A percentile compares a stretch with the other conserved stretches of the same genome.
phyloP scores from a whole-genome alignment of 352 stramenopile genomes.

The Aphanomyces euteiches region DNA sequence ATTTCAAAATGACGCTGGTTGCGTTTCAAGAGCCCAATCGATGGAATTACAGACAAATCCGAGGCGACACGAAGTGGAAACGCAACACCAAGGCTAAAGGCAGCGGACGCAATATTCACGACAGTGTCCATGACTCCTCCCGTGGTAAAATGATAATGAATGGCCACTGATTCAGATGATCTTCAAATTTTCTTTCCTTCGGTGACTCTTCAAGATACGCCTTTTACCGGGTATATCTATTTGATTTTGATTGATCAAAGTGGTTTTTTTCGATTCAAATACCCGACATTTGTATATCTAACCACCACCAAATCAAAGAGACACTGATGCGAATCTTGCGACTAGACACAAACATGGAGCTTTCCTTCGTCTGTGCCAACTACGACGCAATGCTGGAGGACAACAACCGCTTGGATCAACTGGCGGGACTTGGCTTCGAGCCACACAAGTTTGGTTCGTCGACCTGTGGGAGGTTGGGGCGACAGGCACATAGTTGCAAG shows the following conservation, averaged over 20 bases:
- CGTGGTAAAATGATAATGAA: no score
- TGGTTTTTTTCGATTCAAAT: neutral
- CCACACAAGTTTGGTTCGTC: neutral
- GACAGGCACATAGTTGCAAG: neutral
- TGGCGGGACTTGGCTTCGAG: neutral
- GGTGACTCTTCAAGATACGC: neutral
- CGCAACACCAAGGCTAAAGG: slow-evolving; percentile 3
- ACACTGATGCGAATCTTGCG: neutral
- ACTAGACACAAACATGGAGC: slow-evolving; percentile 5
- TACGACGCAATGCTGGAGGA: neutral
- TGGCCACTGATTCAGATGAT: no score
- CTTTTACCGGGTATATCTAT: neutral
- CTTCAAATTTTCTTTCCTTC: neutral
- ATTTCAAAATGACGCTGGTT: slow-evolving; percentile 87
- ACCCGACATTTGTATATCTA: slow-evolving; percentile 1
- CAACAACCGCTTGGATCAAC: neutral
- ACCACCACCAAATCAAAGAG: neutral
- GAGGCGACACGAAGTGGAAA: slow-evolving; percentile 9
- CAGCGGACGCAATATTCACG: neutral
- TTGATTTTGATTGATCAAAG: neutral
- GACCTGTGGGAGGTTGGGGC: neutral
- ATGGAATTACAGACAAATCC: slow-evolving; percentile 48
- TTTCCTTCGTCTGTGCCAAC: neutral
- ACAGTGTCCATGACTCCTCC: no score
- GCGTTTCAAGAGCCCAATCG: slow-evolving; percentile 69